phyloP scores from a whole-genome alignment of 371 early-diverging fungal species.

The Mucor saturninus region DNA sequence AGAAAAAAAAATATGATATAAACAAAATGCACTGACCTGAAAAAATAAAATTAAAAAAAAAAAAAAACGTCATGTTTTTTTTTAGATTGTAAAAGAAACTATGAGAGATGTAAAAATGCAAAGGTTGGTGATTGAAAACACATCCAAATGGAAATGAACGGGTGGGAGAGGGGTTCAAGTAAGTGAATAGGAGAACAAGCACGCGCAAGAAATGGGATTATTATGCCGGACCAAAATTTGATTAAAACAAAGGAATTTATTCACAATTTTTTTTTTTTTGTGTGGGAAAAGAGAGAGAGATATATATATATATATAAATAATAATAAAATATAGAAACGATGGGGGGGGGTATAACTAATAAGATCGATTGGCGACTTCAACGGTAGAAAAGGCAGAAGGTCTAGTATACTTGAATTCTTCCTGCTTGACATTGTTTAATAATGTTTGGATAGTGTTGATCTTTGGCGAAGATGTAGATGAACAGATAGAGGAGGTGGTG shows the following conservation, averaged over 20 bases:
- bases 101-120: too few species aligned
- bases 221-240: too few species aligned
- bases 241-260: too few species aligned
- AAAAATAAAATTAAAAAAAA: not conserved
- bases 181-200: too few species aligned
- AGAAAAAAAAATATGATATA: not conserved
- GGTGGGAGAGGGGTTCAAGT: too few species aligned
- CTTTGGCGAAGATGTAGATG: conserved; percentile 28
- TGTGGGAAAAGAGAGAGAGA: too few species aligned
- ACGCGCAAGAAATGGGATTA: too few species aligned
- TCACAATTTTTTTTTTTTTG: not conserved
- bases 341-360: conserved; percentile 12
- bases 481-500: conserved; percentile 33
- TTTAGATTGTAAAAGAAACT: too few species aligned
- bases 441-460: conserved; percentile 38
- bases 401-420: conserved; percentile 13
- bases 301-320: not conserved
- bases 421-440: conserved; percentile 31
- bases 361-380: conserved; percentile 1
- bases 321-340: not conserved
- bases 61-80: not conserved
- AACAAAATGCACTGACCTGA: not conserved
- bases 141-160: too few species aligned
- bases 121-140: too few species aligned
- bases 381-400: conserved; percentile 26